Base-by-base conservation (phyloP, 371 early-diverging fungal species). In the Caulochytrium protostelioides region DNA sequence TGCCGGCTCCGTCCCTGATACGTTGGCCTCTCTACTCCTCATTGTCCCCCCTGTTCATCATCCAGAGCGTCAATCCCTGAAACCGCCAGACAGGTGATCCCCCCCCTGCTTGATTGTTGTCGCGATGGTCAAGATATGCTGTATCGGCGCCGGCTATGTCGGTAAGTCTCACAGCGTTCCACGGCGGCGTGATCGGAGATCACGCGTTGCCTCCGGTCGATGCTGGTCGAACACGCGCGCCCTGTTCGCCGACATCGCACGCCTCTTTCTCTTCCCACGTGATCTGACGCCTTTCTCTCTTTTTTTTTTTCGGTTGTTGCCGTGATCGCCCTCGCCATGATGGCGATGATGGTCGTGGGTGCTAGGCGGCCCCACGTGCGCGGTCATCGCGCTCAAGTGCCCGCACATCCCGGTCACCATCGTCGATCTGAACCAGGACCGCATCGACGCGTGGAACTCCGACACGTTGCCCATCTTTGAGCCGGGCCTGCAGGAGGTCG, bases 111-210 rank as follows among this genome's bases (percentile, higher is more conserved):
- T n/a, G n/a, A n/a, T n/a, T n/a, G n/a, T n/a, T n/a, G n/a, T n/a
- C n/a, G n/a, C n/a, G n/a, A 30, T n/a, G n/a, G n/a, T 41, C 29
- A 54, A 55, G 37, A 63, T 67, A 33, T 59, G 60, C 50, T 90
- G 84, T 52, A 76, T 90, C 48, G 90, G 90, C 46, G 90, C 90
- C 44, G 90, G 90, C 37, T 90, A 90, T 59, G 86, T 90, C 37
- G 85, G 81, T 76, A 61, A 44, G 66, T 52, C 15, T 21, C 22
- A 26, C 27, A 10, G 10, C 10, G 9, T 34, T n/a, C 38, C n/a
- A 26, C 10, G 13, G 10, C n/a, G 27, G 13, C n/a, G 10, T 26
- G 10, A 26, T 26, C n/a, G n/a, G n/a, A n/a, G n/a, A n/a, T n/a
- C n/a, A n/a, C n/a, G n/a, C n/a, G n/a, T n/a, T n/a, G n/a, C n/a